A percentile compares a stretch with the other conserved stretches of the same genome.
Conservation (phyloP, 345 rosid species). For the Viola odorata region DNA sequence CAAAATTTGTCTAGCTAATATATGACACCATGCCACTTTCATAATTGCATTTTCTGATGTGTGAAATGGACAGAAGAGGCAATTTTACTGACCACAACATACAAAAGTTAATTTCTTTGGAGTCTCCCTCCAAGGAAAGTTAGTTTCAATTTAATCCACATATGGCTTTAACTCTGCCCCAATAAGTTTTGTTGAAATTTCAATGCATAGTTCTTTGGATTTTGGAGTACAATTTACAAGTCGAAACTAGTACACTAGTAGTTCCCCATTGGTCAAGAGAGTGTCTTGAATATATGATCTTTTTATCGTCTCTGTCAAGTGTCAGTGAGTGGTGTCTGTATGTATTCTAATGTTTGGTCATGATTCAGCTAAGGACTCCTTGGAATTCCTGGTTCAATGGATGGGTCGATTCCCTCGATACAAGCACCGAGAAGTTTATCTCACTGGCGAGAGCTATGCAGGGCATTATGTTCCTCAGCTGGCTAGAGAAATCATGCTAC, state of each 20-base stretch:
- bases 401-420: conserved; percentile 75
- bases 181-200: no score
- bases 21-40: no score
- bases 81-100: no score
- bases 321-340: neutral
- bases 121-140: no score
- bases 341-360: neutral
- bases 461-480: conserved; percentile 99
- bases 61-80: no score
- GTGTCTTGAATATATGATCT: neutral
- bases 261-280: neutral
- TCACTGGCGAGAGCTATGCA: conserved; percentile 95
- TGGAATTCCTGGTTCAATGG: conserved; percentile 73
- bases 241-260: neutral
- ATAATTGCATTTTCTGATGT: no score
- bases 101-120: no score
- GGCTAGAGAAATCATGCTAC: conserved; percentile 59
- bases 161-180: no score
- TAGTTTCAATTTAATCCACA: no score
- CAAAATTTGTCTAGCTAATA: no score
- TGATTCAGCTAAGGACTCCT: conserved; percentile 73
- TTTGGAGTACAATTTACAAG: no score
- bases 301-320: neutral
- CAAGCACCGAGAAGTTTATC: conserved; percentile 58
- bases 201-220: no score